A percentile compares a stretch with the other conserved stretches of the same genome.
Evolutionary conservation across 164 flowering plant species (phyloP).

Genomic region (Umbellularia californica): DNA sequence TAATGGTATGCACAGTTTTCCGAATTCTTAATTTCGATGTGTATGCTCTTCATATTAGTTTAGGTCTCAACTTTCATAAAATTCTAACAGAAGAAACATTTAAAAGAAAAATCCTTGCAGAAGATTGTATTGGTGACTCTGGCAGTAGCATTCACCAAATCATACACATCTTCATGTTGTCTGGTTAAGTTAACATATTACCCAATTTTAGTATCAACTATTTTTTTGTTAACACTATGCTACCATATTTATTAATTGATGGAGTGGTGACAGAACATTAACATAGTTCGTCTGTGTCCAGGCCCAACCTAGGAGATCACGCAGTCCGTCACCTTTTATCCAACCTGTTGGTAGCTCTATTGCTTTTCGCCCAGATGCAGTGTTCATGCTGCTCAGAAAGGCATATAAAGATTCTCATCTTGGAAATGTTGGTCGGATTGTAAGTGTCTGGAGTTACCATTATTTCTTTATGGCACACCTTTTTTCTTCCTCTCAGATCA

Average conservation of each 20-base stretch:
- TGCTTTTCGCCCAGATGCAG: conserved; percentile 68
- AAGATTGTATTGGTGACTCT: not conserved
- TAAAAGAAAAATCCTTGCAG: not conserved
- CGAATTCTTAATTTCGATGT: too few species aligned
- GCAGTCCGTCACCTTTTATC: conserved; percentile 42
- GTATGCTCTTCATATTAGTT: not conserved
- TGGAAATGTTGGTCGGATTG: conserved; percentile 62
- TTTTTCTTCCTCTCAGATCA: not conserved
- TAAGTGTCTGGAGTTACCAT: conserved; percentile 21
- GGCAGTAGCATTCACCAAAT: not conserved
- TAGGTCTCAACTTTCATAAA: not conserved
- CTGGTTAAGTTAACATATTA: not conserved
- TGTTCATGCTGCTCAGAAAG: conserved; percentile 61
- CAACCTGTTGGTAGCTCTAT: conserved; percentile 45
- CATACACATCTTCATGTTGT: not conserved
- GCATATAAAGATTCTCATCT: conserved; percentile 73
- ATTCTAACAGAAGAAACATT: too few species aligned
- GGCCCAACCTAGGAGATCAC: conserved; percentile 69
- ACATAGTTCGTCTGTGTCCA: not conserved
- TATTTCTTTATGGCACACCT: conserved; percentile 3
- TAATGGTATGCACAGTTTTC: too few species aligned
- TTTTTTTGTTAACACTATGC: not conserved
- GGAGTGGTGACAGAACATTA: not conserved
- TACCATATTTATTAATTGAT: not conserved
- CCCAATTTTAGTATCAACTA: not conserved